Evolutionary conservation across 192 early-diverging fungal genomes (phyloP).

Genomic region (Backusella mclennaniae): DNA sequence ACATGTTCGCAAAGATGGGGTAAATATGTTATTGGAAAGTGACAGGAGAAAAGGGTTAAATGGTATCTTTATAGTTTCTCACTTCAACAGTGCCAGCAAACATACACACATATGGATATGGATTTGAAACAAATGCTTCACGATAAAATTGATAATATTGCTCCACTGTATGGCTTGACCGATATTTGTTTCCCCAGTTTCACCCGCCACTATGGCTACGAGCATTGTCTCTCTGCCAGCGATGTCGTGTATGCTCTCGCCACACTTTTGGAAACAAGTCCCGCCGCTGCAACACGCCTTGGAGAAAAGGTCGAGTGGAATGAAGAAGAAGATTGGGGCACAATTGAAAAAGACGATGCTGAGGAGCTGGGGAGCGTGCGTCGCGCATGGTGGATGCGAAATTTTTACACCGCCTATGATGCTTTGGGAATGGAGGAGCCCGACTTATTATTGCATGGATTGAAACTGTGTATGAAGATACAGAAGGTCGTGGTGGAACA

Average conservation of each 20-base stretch:
- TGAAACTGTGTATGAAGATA: constrained; percentile 70
- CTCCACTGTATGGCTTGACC: constrained; percentile 76
- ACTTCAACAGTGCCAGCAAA: constrained; percentile 71
- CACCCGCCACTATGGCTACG: constrained; percentile 72
- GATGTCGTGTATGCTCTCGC: constrained; percentile 82
- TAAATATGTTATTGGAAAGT: constrained; percentile 19
- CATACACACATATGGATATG: constrained; percentile 70
- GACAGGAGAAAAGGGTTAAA: not conserved
- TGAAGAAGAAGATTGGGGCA: constrained; percentile 30
- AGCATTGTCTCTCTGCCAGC: constrained; percentile 62
- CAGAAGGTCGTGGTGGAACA: constrained; percentile 79
- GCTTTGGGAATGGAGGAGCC: constrained; percentile 51
- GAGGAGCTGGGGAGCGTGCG: constrained; percentile 12
- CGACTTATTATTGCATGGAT: constrained; percentile 51
- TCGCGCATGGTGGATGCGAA: constrained; percentile 61
- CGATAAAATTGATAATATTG: constrained; percentile 62
- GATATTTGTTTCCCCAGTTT: constrained; percentile 82
- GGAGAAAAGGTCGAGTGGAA: constrained; percentile 36
- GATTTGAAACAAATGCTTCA: constrained; percentile 74
- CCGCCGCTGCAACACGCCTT: constrained; percentile 36
- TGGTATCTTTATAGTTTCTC: constrained; percentile 59
- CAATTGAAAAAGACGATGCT: not conserved
- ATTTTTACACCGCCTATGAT: constrained; percentile 91
- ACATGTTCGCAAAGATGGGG: constrained; percentile 90
- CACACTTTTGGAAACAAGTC: constrained; percentile 63